These are phyloP conservation scores for Houttuynia cordata DNA, from an alignment of 164 flowering plant species.

Conservation along the genomic window DNA sequence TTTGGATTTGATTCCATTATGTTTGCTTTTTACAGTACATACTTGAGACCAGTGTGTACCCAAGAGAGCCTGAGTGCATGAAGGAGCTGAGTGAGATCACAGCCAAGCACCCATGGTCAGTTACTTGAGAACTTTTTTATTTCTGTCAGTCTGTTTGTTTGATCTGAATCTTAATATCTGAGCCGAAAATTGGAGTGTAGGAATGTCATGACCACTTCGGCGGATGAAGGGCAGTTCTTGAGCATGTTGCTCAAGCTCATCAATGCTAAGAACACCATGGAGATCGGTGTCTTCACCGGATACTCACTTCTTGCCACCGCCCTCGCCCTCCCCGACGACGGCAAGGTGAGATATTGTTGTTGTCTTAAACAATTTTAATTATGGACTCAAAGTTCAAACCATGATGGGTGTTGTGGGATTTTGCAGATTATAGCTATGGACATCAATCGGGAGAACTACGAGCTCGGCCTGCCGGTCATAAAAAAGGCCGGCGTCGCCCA, in stretches of 20 bases:
- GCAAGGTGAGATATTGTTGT: slow-evolving; percentile 20
- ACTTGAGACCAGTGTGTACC: slow-evolving; percentile 66
- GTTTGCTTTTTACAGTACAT: slow-evolving; percentile 29
- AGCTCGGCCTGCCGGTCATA: slow-evolving; percentile 19
- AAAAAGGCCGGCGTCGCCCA: slow-evolving; percentile 20
- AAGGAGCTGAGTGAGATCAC: slow-evolving; percentile 60
- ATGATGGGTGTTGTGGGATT: no score
- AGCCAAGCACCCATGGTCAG: slow-evolving; percentile 64
- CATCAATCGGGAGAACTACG: slow-evolving; percentile 10
- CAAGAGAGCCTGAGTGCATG: slow-evolving; percentile 47
- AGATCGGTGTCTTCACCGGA: slow-evolving; percentile 55
- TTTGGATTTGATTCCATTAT: background rate
- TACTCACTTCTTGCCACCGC: slow-evolving; percentile 59
- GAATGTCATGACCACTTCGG: slow-evolving; percentile 24
- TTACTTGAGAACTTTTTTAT: no score
- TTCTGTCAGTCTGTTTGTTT: no score
- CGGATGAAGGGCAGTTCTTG: slow-evolving; percentile 42
- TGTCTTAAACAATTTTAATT: no score
- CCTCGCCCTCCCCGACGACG: slow-evolving; percentile 43
- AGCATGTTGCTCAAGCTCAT: slow-evolving; percentile 27
- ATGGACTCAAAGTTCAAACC: no score
- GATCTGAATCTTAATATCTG: no score
- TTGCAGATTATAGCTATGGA: slow-evolving; percentile 34
- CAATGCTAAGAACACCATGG: slow-evolving; percentile 42
- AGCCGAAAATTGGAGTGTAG: slow-evolving; percentile 9